Base-by-base conservation (phyloP, 2,329 filamentous ascomycete genomes). In the Colletotrichum sp. region DNA sequence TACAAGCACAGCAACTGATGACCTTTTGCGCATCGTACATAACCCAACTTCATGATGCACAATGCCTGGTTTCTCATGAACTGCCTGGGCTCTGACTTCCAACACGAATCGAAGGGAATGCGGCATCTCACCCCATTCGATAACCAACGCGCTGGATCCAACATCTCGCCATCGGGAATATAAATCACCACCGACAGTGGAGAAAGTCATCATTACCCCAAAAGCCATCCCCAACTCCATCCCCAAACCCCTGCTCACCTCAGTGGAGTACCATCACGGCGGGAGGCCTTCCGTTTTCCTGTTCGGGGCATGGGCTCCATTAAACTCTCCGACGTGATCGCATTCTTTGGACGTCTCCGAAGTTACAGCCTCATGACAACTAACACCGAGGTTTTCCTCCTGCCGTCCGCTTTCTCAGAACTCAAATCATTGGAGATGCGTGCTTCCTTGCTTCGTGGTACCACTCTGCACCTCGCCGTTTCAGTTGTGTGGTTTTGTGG, bases 121-220 rank as follows among this genome's bases (percentile, higher is more conserved):
- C 72, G 72, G 72, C 61, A 67, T 22, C 30, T 72, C 68, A 63
- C 67, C 60, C 61, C 16, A 55, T 72, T 75, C 72, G 34, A 39
- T 27, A 22, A 25, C 28, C 67, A 30, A 6, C 16, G 44, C 22
- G 59, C 13, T 30, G 22, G 22, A n/a, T 32, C 55, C 59, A 44
- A 52, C 34, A 52, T 60, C 68, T 72, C 63, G 5, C 32, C 68
- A 22, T 28, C 68, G 72, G 72, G 36, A 65, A 68, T 75, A 75
- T 75, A 75, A 63, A 75, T 72, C 61, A 63, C 72, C 61, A 68
- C 63, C 69, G n/a, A 9, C 11, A 30, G 48, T 74, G 73, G 63
- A 36, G 69, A 22, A 52, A 65, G 30, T 48, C 64, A 11, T 22
- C 32, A 11, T 15, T 73, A 68, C 73, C 73, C 73, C 69, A 72